Conservation (phyloP, 1,284 basidiomycete species). For the Fomes fomentarius region DNA sequence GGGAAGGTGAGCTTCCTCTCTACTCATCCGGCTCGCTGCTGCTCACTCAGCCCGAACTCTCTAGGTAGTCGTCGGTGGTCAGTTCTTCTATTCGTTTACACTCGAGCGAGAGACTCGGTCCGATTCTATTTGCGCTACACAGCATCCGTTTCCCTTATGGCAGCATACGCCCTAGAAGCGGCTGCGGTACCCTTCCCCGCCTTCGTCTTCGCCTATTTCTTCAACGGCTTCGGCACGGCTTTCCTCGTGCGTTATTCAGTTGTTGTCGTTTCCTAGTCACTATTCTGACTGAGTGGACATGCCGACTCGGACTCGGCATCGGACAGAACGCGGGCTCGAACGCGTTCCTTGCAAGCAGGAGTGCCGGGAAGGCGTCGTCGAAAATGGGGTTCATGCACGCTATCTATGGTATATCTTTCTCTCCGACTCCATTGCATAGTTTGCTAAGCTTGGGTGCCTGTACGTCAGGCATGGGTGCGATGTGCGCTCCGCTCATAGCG, state of each 20-base stretch:
- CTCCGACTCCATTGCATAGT: not conserved
- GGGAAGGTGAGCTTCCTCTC: conserved; percentile 45
- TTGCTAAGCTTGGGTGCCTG: not conserved
- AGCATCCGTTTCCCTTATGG: conserved; percentile 35
- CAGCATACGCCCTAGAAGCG: conserved; percentile 58
- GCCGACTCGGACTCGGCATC: too few species aligned
- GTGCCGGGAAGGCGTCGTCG: conserved; percentile 40
- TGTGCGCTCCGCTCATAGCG: conserved; percentile 59
- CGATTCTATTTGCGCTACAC: not conserved
- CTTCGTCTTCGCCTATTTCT: conserved; percentile 57
- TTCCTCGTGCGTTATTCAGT: conserved; percentile 41
- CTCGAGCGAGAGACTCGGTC: not conserved
- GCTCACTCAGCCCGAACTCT: not conserved
- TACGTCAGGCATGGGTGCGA: conserved; percentile 57
- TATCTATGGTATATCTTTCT: conserved; percentile 30
- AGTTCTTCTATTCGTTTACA: not conserved
- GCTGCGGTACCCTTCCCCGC: conserved; percentile 68
- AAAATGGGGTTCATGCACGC: conserved; percentile 70
- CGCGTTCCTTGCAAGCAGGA: conserved; percentile 52
- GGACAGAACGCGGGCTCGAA: conserved; percentile 56
- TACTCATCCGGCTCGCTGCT: not conserved
- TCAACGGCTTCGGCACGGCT: conserved; percentile 67
- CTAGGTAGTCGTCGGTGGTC: conserved; percentile 33
- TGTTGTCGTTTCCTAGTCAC: too few species aligned
- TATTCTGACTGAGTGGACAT: too few species aligned